Base-by-base conservation (phyloP, 148 eudicot species). In the Fagopyrum esculentum region DNA sequence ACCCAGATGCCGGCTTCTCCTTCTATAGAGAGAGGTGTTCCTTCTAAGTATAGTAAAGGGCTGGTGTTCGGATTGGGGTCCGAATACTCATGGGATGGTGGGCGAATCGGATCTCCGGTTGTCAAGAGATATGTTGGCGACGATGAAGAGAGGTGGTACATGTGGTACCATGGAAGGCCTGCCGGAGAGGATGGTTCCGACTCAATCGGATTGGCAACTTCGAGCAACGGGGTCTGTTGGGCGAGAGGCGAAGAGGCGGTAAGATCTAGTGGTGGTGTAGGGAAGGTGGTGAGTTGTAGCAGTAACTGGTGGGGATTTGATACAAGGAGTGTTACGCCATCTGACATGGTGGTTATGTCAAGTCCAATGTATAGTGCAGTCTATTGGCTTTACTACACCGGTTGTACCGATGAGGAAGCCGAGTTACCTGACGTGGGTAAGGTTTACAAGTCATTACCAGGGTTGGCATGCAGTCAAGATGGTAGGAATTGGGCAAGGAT, bases 261-360 rank as follows among this genome's bases (percentile, higher is more conserved):
- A 8, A 44, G 69, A 17, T 35, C 72, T 19, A 78, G 80, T 13
- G 48, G 72, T 6, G 80, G 19, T 12, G 72, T 73, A 16, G 80
- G 76, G 1, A 61, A 72, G 80, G 76, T 78, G 52, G 59, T 73
- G 80, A 22, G 40, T 6, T 9, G 52, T 52, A 73, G 80, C 57
- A 22, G 56, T n/a, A 11, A 63, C 44, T 78, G 80, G 80, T 78
- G 80, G 80, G 76, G 72, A 35, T 78, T 78, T 11, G 80, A 77
- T 60, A 77, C 71, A n/a, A 19, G 44, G 51, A 51, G 76, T 19
- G 54, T 78, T 17, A 46, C 22, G 26, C 80, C 80, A 16, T 72
- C 80, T 16, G 80, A 78, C 9, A 49, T 78, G 80, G 80, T 78
- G 45, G 48, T 78, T 30, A 78, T 73, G 80, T 78, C 80, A 5